These are phyloP conservation scores for Leishmania braziliensis DNA, from an alignment of 208 protist genomes.

Conservation along the genomic window DNA sequence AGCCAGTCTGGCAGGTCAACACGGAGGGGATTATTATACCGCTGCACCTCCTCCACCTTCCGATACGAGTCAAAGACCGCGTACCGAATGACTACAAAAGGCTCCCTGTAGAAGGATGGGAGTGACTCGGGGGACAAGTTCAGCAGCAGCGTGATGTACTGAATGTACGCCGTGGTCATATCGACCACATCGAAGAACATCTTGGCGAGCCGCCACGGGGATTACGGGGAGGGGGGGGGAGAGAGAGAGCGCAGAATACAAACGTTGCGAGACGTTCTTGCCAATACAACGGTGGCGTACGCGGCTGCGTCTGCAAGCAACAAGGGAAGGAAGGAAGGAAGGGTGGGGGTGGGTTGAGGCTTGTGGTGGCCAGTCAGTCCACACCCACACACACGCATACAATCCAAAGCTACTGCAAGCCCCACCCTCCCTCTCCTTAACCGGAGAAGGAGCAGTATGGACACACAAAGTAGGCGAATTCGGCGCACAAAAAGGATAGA, in stretches of 20 bases:
- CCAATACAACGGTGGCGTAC: not conserved
- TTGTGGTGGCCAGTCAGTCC: not conserved
- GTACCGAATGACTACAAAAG: constrained; percentile 37
- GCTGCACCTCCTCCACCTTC: constrained; percentile 25
- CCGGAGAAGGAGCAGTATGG: too few species aligned
- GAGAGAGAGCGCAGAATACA: not conserved
- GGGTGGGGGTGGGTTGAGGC: not conserved
- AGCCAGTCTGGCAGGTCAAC: constrained; percentile 59
- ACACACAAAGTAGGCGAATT: too few species aligned
- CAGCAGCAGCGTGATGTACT: constrained; percentile 71
- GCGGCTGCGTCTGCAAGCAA: not conserved
- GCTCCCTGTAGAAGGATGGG: constrained; percentile 46
- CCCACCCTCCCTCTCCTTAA: too few species aligned
- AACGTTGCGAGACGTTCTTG: not conserved
- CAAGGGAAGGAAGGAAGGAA: not conserved
- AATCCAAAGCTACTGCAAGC: too few species aligned
- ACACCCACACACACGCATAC: not conserved
- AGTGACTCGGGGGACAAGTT: constrained; percentile 45
- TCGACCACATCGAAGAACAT: constrained; percentile 79
- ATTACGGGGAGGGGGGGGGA: not conserved
- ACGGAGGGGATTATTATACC: constrained; percentile 43
- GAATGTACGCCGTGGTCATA: constrained; percentile 71
- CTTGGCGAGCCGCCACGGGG: not conserved
- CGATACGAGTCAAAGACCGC: constrained; percentile 34
- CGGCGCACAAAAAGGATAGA: too few species aligned